Evolutionary conservation across 306 rosid genomes (phyloP), one percentile per base, ranked within the genome.

Genomic region (Corylus avellana): DNA sequence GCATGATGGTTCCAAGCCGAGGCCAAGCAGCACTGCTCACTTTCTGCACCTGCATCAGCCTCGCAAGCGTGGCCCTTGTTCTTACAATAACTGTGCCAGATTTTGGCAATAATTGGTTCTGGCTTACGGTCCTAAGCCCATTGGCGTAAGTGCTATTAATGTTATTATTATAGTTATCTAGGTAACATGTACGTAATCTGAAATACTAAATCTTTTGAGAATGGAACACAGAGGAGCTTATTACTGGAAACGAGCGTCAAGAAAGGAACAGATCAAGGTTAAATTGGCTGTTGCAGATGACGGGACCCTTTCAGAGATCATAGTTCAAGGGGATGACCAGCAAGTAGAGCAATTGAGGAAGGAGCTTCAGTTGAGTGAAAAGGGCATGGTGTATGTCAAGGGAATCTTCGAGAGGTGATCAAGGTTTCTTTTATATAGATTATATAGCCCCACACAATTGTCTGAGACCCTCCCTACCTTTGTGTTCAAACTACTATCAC

Each of bases 11-110:
- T 64, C 97, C 97, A 55, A 92, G 92, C 85, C 85, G 98, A 83
- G 95, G 92, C 14, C 94, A 92, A 78, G 97, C 98, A 29, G 92
- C 96, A 69, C 57, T 94, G 53, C 86, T 94, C 47, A 94, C 96
- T 14, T 94, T 94, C 77, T 95, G 98, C 83, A 94, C 97, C 59
- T 90, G 94, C 92, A 92, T 94, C 81, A 91, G 95, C 83, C 79
- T 92, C 63, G 98, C 91, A 49, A 94, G 98, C 59, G 96, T 90
- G 51, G 97, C 97, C 20, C 97, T 95, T 20, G 98, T 95, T 71
- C 98, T 95, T 69, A 95, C 97, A 54, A 92, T 95, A 79, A 91
- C 98, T 12, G 53, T 80, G 66, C 96, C 98, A 1, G 98, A 95
- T 75, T 27, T 89, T 51, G 97, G 98, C 83, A 92, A 95, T 84